phyloP scores from a whole-genome alignment of 2,329 filamentous ascomycete species.

The Chaetomium sp. region DNA sequence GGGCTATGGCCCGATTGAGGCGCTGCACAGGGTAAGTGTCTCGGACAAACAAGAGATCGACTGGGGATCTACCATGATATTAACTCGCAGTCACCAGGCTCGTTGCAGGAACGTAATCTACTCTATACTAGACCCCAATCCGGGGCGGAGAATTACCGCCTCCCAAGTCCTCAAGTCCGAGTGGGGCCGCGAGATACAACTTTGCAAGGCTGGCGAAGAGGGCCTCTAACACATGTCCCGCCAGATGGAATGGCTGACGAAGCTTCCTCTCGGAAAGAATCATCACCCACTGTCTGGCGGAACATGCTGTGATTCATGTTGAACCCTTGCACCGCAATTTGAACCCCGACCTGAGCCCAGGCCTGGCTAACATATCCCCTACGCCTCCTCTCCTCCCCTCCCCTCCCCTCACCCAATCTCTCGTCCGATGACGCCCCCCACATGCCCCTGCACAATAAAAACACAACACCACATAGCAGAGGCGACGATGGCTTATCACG shows the following conservation, averaged over 20 bases:
- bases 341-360: not conserved
- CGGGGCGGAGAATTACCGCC: slow-evolving; percentile 86
- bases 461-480: slow-evolving; percentile 11
- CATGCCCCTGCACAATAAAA: slow-evolving; percentile 9
- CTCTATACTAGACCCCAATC: slow-evolving; percentile 95
- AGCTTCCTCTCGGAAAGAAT: slow-evolving; percentile 6
- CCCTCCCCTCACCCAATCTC: not conserved
- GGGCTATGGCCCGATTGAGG: slow-evolving; percentile 95
- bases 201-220: slow-evolving; percentile 96
- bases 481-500: slow-evolving; percentile 21
- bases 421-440: slow-evolving; percentile 20
- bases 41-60: not conserved
- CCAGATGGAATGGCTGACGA: slow-evolving; percentile 31
- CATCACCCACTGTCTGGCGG: slow-evolving; percentile 31
- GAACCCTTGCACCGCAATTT: not conserved
- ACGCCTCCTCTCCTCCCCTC: not conserved
- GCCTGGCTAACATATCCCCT: not conserved
- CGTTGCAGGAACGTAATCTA: slow-evolving; percentile 99
- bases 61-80: not conserved
- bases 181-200: slow-evolving; percentile 96
- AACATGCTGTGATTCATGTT: slow-evolving; percentile 20
- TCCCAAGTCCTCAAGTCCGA: slow-evolving; percentile 97
- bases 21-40: slow-evolving; percentile 80
- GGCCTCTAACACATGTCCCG: slow-evolving; percentile 65
- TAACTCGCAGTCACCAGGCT: slow-evolving; percentile 60